Evolutionary conservation across 305 asterid species (phyloP).

Genomic region (Lippia alba): DNA sequence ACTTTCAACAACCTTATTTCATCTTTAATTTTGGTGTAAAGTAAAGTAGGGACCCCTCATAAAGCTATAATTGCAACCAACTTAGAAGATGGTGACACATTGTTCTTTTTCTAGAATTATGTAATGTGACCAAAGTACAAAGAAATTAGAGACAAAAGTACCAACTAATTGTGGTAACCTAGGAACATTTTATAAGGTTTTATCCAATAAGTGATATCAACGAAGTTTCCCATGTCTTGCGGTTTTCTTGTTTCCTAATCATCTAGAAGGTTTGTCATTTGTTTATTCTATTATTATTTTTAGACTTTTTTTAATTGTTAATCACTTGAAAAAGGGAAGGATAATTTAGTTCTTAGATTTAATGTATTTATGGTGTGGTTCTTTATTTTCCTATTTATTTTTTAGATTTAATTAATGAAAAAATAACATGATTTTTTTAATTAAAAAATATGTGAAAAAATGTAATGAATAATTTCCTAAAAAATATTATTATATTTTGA

Average conservation of each 20-base stretch:
- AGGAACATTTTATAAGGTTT: conserved; percentile 16
- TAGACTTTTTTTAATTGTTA: too few relatives aligned
- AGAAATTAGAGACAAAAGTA: conserved; percentile 15
- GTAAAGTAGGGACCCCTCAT: conserved; percentile 24
- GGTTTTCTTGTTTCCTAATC: background rate
- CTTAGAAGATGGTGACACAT: conserved; percentile 32
- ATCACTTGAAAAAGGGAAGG: too few relatives aligned
- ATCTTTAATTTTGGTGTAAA: background rate
- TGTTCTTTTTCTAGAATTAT: background rate
- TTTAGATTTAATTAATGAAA: too few relatives aligned
- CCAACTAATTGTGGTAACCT: conserved; percentile 27
- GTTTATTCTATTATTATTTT: background rate
- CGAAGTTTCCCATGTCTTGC: conserved; percentile 14
- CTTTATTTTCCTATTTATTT: too few relatives aligned
- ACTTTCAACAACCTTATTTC: background rate
- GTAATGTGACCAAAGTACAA: conserved; percentile 14
- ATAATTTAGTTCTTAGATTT: too few relatives aligned
- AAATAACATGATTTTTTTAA: too few relatives aligned
- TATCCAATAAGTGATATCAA: background rate
- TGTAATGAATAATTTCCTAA: too few relatives aligned
- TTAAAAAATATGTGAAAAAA: too few relatives aligned
- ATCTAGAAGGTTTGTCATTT: background rate
- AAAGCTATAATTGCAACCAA: conserved; percentile 34
- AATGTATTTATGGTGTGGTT: too few relatives aligned
- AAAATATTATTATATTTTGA: too few relatives aligned